These are phyloP conservation scores for Elsinoe australis DNA, from an alignment of 2,329 filamentous ascomycete genomes.

Conservation along the genomic window DNA sequence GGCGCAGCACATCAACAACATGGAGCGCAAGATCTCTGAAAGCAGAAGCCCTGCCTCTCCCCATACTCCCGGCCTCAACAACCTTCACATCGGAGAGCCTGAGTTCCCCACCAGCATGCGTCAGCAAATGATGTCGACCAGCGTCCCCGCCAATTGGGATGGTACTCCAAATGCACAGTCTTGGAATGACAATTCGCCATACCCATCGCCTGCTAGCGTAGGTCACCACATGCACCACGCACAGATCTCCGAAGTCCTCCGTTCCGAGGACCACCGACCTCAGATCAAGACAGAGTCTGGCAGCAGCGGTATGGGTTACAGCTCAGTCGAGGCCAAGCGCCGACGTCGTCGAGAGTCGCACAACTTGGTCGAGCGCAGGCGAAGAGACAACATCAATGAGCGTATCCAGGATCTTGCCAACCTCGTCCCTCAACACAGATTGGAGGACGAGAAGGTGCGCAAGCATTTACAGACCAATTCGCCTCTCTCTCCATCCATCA, in stretches of 20 bases:
- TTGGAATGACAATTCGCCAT: slow-evolving; percentile 73
- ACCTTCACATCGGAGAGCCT: slow-evolving; percentile 61
- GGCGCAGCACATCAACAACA: slow-evolving; percentile 32
- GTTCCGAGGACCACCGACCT: slow-evolving; percentile 59
- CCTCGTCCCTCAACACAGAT: slow-evolving; percentile 80
- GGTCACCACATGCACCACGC: slow-evolving; percentile 53
- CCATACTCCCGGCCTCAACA: slow-evolving; percentile 70
- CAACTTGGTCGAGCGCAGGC: slow-evolving; percentile 88
- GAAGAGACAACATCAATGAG: slow-evolving; percentile 97
- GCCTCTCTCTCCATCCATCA: slow-evolving; percentile 74
- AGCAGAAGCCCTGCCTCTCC: slow-evolving; percentile 75
- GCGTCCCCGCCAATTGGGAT: slow-evolving; percentile 81
- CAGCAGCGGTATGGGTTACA: slow-evolving; percentile 42
- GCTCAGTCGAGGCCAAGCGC: slow-evolving; percentile 88
- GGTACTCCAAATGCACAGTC: slow-evolving; percentile 71
- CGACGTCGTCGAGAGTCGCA: slow-evolving; percentile 88
- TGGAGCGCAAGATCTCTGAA: slow-evolving; percentile 59
- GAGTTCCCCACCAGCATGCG: slow-evolving; percentile 35
- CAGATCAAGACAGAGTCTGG: slow-evolving; percentile 47
- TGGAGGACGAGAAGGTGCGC: slow-evolving; percentile 94
- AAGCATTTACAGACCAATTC: slow-evolving; percentile 92
- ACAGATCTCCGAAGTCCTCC: slow-evolving; percentile 82
- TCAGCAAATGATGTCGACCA: slow-evolving; percentile 55
- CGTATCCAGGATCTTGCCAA: slow-evolving; percentile 94
- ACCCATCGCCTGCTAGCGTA: slow-evolving; percentile 69